These are phyloP conservation scores for Rosa lucieae DNA, from an alignment of 306 rosid genomes.

Conservation along the genomic window DNA sequence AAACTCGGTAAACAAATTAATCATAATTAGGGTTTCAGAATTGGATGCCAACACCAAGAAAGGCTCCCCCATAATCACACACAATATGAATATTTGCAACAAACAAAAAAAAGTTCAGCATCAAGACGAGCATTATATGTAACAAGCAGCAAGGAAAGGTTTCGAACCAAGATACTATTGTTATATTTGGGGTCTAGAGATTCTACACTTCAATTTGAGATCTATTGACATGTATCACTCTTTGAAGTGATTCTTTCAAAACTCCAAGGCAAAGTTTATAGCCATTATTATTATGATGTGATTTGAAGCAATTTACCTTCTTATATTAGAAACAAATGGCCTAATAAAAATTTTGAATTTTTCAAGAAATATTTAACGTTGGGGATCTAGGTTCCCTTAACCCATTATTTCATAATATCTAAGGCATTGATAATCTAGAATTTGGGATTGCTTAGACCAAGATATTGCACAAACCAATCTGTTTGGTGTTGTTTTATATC, in stretches of 20 bases:
- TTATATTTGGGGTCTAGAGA: background rate
- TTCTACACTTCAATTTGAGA: background rate
- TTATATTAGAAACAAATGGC: background rate
- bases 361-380: background rate
- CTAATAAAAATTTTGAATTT: too few species aligned
- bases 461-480: background rate
- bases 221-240: background rate
- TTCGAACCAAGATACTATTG: background rate
- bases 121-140: background rate
- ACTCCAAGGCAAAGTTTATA: background rate
- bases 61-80: slow-evolving; percentile 40
- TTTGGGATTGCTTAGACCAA: background rate
- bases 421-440: background rate
- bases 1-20: slow-evolving; percentile 47
- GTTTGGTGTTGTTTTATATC: background rate
- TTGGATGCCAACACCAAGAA: slow-evolving; percentile 38
- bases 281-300: background rate
- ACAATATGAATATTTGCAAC: slow-evolving; percentile 28
- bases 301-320: background rate
- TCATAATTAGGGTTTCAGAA: slow-evolving; percentile 48
- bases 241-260: background rate
- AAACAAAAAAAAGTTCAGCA: slow-evolving; percentile 16
- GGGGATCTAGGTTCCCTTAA: background rate
- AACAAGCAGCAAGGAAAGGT: background rate
- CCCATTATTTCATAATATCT: background rate